Percentiles rank a stretch among this genome's conserved stretches.
phyloP scores from a whole-genome alignment of 2,329 filamentous ascomycete species.

The Aspergillus piperis region DNA sequence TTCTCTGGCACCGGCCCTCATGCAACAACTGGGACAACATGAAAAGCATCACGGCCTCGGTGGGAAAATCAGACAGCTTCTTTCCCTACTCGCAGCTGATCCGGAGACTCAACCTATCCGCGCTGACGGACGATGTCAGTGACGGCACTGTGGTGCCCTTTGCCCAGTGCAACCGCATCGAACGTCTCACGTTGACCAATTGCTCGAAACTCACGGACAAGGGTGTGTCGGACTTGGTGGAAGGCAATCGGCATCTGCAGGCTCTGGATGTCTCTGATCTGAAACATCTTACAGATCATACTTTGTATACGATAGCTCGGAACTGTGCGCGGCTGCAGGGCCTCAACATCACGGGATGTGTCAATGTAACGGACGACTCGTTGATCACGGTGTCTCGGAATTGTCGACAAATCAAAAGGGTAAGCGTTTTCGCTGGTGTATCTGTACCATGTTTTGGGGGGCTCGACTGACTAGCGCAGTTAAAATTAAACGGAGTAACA shows the following conservation, averaged over 20 bases:
- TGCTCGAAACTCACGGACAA: conserved; percentile 82
- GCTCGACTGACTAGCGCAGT: conserved; percentile 48
- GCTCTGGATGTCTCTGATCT: conserved; percentile 88
- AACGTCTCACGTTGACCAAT: conserved; percentile 88
- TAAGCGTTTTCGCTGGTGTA: conserved; percentile 47
- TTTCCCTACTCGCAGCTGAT: conserved; percentile 90
- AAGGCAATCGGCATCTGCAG: conserved; percentile 76
- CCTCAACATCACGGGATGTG: conserved; percentile 86
- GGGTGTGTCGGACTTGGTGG: conserved; percentile 76
- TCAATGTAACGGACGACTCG: conserved; percentile 80
- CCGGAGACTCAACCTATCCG: conserved; percentile 85
- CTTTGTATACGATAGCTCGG: conserved; percentile 73
- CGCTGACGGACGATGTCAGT: conserved; percentile 73
- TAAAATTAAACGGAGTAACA: conserved; percentile 92
- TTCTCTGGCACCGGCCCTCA: conserved; percentile 90
- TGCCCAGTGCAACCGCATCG: conserved; percentile 81
- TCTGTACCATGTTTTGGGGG: background rate
- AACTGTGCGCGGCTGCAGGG: conserved; percentile 87
- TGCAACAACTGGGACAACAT: conserved; percentile 87
- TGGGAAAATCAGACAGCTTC: conserved; percentile 71
- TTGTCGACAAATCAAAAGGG: conserved; percentile 84
- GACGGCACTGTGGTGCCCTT: conserved; percentile 87
- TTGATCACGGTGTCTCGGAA: conserved; percentile 76
- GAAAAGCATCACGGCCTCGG: conserved; percentile 75
- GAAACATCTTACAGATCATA: conserved; percentile 76